A percentile compares a stretch with the other conserved stretches of the same genome.
Evolutionary conservation across 2,329 filamentous ascomycete species (phyloP).

Genomic region (Botrytis tulipae): DNA sequence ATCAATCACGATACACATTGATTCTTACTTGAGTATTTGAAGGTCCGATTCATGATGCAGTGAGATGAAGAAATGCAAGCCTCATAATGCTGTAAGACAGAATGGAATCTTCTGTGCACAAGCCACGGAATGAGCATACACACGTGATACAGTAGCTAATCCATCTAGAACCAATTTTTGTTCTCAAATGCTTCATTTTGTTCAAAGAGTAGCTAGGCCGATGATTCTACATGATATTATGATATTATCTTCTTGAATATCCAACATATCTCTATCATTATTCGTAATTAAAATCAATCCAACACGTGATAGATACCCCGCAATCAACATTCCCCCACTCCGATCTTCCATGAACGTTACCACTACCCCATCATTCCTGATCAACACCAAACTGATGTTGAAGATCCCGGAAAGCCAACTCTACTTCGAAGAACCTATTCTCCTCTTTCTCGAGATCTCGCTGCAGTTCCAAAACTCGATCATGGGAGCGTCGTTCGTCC

Average conservation of each 20-base stretch:
- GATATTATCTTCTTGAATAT: background rate
- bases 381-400: background rate
- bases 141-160: background rate
- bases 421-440: background rate
- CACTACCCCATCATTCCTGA: background rate
- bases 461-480: background rate
- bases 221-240: background rate
- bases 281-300: too few species aligned
- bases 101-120: conserved; percentile 14
- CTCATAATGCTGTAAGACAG: background rate
- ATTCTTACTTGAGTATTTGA: background rate
- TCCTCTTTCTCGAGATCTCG: background rate
- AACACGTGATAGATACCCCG: background rate
- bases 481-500: background rate
- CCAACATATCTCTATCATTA: background rate
- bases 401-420: background rate
- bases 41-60: conserved; percentile 13
- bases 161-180: background rate
- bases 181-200: background rate
- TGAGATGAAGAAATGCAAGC: conserved; percentile 13
- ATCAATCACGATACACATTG: background rate
- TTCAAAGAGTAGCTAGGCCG: too few species aligned
- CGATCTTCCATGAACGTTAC: background rate
- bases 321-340: background rate
- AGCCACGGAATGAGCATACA: background rate